Conservation (phyloP, 108 stramenopile genomes). For the Pseudonitzschia multistriata region DNA sequence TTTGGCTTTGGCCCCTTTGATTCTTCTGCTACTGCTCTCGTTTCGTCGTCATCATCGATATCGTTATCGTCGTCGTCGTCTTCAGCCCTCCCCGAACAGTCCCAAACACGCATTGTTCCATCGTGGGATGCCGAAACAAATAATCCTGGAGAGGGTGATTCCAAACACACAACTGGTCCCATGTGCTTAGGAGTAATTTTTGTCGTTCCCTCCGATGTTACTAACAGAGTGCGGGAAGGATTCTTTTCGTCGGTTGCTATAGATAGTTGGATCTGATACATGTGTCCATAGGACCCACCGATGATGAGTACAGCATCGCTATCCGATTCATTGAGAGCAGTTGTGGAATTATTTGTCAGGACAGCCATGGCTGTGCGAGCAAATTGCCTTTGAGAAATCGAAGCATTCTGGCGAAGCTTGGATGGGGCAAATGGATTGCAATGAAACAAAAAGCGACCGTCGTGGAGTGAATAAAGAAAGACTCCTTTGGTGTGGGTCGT, state of each 20-base stretch:
- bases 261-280: constrained; percentile 21
- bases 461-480: constrained; percentile 43
- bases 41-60: constrained; percentile 26
- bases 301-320: neutral
- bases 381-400: constrained; percentile 27
- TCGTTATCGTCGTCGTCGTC: constrained; percentile 4
- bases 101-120: constrained; percentile 66
- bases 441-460: constrained; percentile 43
- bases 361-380: constrained; percentile 34
- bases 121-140: constrained; percentile 60
- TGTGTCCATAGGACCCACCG: constrained; percentile 47
- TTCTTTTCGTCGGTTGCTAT: neutral
- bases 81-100: constrained; percentile 13
- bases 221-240: neutral
- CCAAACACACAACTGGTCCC: constrained; percentile 48
- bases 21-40: neutral
- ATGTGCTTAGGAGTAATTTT: constrained; percentile 46
- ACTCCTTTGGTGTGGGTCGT: constrained; percentile 45
- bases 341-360: constrained; percentile 25
- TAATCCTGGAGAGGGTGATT: constrained; percentile 49
- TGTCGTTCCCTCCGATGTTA: neutral
- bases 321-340: neutral
- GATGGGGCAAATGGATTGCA: constrained; percentile 38
- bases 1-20: constrained; percentile 1
- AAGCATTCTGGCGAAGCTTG: neutral